Percentiles rank a stretch among this genome's conserved stretches.
Evolutionary conservation across 306 rosid genomes (phyloP).

Genomic region (Begonia peltatifolia): DNA sequence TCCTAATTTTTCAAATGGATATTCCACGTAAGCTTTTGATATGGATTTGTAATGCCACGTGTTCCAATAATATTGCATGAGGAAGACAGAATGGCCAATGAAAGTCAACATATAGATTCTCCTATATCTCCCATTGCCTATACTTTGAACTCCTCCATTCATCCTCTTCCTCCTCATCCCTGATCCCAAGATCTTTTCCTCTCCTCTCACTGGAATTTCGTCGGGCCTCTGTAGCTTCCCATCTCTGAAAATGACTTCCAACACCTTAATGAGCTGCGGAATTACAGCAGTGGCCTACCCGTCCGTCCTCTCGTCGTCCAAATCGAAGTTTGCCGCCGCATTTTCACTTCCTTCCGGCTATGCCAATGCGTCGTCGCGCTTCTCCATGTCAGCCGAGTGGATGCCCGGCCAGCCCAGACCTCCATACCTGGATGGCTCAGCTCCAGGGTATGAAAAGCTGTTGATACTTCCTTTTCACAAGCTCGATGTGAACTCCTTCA

Average conservation of each 20-base stretch:
- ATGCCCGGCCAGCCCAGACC: conserved; percentile 98
- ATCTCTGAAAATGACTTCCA: conserved; percentile 47
- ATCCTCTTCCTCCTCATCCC: conserved; percentile 8
- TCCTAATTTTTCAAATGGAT: neutral
- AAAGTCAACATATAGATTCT: conserved; percentile 45
- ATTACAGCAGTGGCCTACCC: conserved; percentile 63
- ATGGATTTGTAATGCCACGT: conserved; percentile 42
- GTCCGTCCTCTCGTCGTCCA: conserved; percentile 68
- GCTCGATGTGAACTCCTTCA: too few relatives aligned
- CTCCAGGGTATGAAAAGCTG: conserved; percentile 53
- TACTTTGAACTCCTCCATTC: conserved; percentile 7
- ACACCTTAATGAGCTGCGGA: conserved; percentile 77
- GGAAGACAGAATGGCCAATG: conserved; percentile 43
- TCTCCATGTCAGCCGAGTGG: conserved; percentile 83
- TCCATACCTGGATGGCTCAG: conserved; percentile 85
- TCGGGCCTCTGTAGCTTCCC: neutral
- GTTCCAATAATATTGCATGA: conserved; percentile 43
- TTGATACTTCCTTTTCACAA: too few relatives aligned
- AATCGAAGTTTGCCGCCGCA: conserved; percentile 50
- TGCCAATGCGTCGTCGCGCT: conserved; percentile 34
- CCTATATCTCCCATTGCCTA: conserved; percentile 28
- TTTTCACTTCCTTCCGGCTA: conserved; percentile 30
- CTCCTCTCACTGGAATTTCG: neutral
- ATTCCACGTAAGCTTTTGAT: conserved; percentile 20
- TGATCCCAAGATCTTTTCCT: neutral